Percentiles rank a stretch among this genome's conserved stretches.
Conservation (phyloP, 1,139 yeast genomes). For the Debaryomycetaceae sp. region DNA sequence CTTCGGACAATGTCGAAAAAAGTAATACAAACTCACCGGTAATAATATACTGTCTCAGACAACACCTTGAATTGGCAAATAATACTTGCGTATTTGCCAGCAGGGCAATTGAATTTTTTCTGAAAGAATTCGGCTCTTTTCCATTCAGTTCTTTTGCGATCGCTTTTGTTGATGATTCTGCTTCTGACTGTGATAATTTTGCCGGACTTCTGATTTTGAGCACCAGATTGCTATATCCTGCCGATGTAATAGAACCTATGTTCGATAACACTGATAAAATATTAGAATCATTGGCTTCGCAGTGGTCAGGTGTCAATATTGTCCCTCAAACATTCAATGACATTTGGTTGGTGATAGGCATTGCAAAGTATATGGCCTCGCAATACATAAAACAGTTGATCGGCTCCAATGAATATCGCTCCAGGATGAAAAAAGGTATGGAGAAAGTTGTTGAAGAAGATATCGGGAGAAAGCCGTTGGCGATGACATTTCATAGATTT, state of each 20-base stretch:
- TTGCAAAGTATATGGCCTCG: slow-evolving; percentile 78
- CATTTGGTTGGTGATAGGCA: slow-evolving; percentile 89
- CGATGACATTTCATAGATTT: slow-evolving; percentile 58
- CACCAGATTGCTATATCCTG: slow-evolving; percentile 67
- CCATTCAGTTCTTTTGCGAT: slow-evolving; percentile 84
- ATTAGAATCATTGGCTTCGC: slow-evolving; percentile 72
- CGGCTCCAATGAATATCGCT: slow-evolving; percentile 83
- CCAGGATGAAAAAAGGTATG: slow-evolving; percentile 59
- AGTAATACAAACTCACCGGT: slow-evolving; percentile 48
- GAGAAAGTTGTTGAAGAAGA: slow-evolving; percentile 72
- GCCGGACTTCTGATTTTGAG: slow-evolving; percentile 76
- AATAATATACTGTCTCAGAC: slow-evolving; percentile 56
- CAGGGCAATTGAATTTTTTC: slow-evolving; percentile 77
- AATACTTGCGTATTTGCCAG: slow-evolving; percentile 76
- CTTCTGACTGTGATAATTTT: slow-evolving; percentile 51
- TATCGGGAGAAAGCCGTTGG: slow-evolving; percentile 78
- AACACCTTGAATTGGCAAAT: slow-evolving; percentile 53
- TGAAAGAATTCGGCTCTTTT: slow-evolving; percentile 88
- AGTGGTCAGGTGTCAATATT: slow-evolving; percentile 93
- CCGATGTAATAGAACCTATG: slow-evolving; percentile 77
- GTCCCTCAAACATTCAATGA: slow-evolving; percentile 80
- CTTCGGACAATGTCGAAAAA: slow-evolving; percentile 26
- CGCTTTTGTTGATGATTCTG: slow-evolving; percentile 65
- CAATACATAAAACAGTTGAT: slow-evolving; percentile 66
- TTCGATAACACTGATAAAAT: slow-evolving; percentile 66